phyloP scores from a whole-genome alignment of 106 monocot species.

The Agapanthus africanus region DNA sequence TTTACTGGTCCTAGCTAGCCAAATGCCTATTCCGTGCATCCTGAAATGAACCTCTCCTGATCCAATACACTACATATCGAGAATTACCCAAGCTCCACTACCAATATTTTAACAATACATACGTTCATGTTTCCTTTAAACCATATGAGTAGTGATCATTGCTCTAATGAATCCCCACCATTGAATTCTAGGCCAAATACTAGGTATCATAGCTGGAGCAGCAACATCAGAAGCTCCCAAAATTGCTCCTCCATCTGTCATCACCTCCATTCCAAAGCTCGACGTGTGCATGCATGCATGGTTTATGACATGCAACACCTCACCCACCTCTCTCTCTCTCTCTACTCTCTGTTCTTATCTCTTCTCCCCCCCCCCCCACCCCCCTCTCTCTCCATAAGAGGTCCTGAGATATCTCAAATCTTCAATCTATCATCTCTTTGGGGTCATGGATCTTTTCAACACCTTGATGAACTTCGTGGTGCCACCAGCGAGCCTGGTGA shows the following conservation, averaged over 20 bases:
- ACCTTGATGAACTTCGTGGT: constrained; percentile 52
- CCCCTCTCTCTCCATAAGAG: background rate
- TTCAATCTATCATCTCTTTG: background rate
- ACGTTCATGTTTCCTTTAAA: no score
- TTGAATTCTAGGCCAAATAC: no score
- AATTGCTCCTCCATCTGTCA: constrained; percentile 13
- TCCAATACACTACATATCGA: no score
- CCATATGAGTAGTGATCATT: no score
- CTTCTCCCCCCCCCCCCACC: background rate
- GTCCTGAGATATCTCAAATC: background rate
- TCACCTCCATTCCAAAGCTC: background rate
- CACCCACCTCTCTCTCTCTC: no score
- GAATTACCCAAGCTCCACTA: no score
- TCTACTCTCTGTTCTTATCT: constrained; percentile 4
- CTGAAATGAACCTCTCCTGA: no score
- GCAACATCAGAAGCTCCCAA: constrained; percentile 8
- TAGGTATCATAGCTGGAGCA: no score
- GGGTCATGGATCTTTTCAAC: constrained; percentile 35
- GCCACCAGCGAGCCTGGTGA: constrained; percentile 68
- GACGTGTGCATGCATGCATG: constrained; percentile 17
- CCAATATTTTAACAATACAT: no score
- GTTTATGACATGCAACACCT: constrained; percentile 4
- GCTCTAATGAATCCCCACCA: no score
- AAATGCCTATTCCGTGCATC: no score
- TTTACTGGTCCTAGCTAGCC: no score